Conservation (phyloP, 441 rosid genomes). For the Macaranga tanarius region DNA sequence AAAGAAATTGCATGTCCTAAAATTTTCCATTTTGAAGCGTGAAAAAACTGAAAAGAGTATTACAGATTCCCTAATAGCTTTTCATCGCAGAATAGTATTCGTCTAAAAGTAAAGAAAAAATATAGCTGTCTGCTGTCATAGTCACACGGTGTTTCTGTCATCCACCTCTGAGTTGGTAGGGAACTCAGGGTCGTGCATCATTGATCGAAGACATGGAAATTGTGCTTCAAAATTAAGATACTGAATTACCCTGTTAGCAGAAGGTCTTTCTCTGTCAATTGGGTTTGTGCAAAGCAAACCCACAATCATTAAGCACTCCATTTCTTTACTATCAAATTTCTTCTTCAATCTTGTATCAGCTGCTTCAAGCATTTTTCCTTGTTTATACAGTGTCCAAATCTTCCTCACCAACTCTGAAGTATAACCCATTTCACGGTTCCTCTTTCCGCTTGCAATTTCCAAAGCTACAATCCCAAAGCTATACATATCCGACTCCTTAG, state of each 20-base stretch:
- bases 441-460: neutral
- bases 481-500: neutral
- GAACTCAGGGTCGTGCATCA: constrained; percentile 9
- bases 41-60: too few relatives aligned
- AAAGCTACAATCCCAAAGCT: neutral
- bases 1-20: too few relatives aligned
- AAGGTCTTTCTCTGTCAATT: neutral
- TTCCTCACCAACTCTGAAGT: neutral
- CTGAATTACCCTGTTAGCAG: neutral
- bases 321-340: constrained; percentile 2
- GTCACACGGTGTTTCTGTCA: neutral
- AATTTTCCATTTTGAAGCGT: too few relatives aligned
- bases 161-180: neutral
- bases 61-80: too few relatives aligned
- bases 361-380: constrained; percentile 2
- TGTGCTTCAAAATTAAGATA: neutral
- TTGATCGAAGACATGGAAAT: neutral
- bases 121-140: neutral
- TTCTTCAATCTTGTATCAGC: neutral
- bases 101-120: too few relatives aligned
- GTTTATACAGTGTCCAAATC: neutral
- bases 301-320: constrained; percentile 8
- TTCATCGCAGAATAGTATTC: too few relatives aligned
- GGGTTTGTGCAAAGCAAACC: constrained; percentile 7
- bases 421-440: neutral